Evolutionary conservation across 805 yeast genomes (phyloP).

Genomic region (Metschnikowia sp.): DNA sequence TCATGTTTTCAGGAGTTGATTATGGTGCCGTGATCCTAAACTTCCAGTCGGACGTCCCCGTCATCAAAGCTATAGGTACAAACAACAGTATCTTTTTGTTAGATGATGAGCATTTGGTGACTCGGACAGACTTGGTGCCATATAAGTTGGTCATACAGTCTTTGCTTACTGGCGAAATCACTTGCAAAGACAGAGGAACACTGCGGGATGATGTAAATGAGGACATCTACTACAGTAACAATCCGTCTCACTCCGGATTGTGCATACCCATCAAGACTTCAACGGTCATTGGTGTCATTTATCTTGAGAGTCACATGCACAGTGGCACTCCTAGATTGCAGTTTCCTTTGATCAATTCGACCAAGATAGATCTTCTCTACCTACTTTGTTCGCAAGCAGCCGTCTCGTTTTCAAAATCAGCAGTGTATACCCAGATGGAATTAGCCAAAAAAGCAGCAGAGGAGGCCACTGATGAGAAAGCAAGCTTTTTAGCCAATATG

Average conservation of each 20-base stretch:
- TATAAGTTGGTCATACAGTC: conserved; percentile 36
- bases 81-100: conserved; percentile 22
- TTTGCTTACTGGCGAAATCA: conserved; percentile 33
- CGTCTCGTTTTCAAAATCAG: conserved; percentile 47
- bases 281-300: conserved; percentile 45
- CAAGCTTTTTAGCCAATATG: conserved; percentile 52
- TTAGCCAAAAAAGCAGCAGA: conserved; percentile 43
- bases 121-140: conserved; percentile 44
- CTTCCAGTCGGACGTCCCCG: conserved; percentile 20
- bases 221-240: conserved; percentile 40
- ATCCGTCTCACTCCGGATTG: conserved; percentile 32
- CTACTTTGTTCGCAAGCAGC: conserved; percentile 52
- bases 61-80: conserved; percentile 28
- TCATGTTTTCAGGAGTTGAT: conserved; percentile 32
- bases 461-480: conserved; percentile 53
- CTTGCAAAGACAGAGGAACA: conserved; percentile 34
- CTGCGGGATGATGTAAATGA: conserved; percentile 28
- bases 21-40: conserved; percentile 31
- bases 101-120: conserved; percentile 32
- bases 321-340: conserved; percentile 7
- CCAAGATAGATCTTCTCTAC: conserved; percentile 37
- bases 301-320: conserved; percentile 30
- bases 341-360: conserved; percentile 19
- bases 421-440: conserved; percentile 46
- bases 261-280: conserved; percentile 46